Evolutionary conservation across 805 yeast species (phyloP), one percentile per base, ranked within the genome.

Genomic region (Starmerella tilneyi): DNA sequence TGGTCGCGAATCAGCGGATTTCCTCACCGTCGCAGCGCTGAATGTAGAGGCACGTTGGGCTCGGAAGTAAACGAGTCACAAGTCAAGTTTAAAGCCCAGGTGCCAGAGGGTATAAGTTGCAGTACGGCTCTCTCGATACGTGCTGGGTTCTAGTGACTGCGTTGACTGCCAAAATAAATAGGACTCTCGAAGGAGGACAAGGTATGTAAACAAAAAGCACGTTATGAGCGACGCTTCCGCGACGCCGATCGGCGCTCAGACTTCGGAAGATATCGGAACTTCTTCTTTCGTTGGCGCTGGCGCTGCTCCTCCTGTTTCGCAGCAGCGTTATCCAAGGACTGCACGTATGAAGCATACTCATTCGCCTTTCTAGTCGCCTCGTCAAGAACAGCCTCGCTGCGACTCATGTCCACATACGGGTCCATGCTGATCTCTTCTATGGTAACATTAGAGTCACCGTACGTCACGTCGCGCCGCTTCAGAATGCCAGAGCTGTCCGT

Each of bases 221-320:
- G 64, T 44, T 61, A 55, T 40, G 61, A 64, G 40, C 63, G 51
- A 51, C 66, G 63, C 73, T 66, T 65, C 73, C 63, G 66, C 75
- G 24, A 55, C 12, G 27, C 13, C 34, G 24, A 75, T 17, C 62
- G 63, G 64, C 97, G 75, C 64, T 86, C 96, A 22, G 70, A 65
- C 62, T 85, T 84, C 41, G 92, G 75, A 62, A 88, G 71, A 46
- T 88, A 89, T 65, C 96, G 76, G 59, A 86, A 86, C 72, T 88
- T 88, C 73, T 80, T 81, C 35, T 46, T 45, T 26, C n/a, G 31
- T 27, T 28, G 33, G 50, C 57, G 57, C 36, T 56, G 53, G 9
- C 57, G 45, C 38, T 45, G 33, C 31, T 45, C 46, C 41, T 39
- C 44, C 28, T 44, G 44, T 37, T 36, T 30, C 35, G 26, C 56